A percentile compares a stretch with the other conserved stretches of the same genome.
Evolutionary conservation across 257 asterid genomes (phyloP).

Genomic region (Capsicum pubescens): DNA sequence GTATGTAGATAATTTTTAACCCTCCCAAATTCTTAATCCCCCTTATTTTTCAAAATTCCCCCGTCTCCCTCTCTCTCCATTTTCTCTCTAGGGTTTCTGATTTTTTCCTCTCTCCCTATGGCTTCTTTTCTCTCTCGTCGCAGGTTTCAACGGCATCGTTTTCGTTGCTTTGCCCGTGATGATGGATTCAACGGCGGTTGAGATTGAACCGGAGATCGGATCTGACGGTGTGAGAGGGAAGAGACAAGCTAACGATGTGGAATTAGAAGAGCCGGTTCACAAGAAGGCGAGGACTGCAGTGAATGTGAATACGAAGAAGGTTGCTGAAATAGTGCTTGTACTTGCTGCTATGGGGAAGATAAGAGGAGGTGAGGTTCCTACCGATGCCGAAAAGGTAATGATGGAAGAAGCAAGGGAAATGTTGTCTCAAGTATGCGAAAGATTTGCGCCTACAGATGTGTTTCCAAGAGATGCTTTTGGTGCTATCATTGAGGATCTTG

Average conservation of each 20-base stretch:
- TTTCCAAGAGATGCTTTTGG: constrained; percentile 90
- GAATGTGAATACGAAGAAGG: constrained; percentile 60
- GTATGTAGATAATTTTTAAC: background rate
- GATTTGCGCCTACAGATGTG: constrained; percentile 88
- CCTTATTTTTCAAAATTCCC: background rate
- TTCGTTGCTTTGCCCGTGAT: constrained; percentile 30
- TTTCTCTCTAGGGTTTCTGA: constrained; percentile 22
- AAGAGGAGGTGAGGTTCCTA: constrained; percentile 92
- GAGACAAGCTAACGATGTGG: constrained; percentile 63
- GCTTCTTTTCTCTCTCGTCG: constrained; percentile 51
- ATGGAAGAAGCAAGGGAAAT: constrained; percentile 72
- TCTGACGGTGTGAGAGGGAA: constrained; percentile 59
- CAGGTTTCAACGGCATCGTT: constrained; percentile 59
- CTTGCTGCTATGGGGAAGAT: constrained; percentile 93
- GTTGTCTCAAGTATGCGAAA: constrained; percentile 73
- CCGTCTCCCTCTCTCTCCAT: background rate
- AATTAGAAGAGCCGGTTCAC: constrained; percentile 36
- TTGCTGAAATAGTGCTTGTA: constrained; percentile 92
- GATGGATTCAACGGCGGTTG: constrained; percentile 45
- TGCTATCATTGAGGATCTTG: constrained; percentile 84
- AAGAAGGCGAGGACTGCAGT: constrained; percentile 37
- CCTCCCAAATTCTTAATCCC: background rate
- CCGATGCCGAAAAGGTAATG: constrained; percentile 73
- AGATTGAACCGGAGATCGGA: constrained; percentile 31
- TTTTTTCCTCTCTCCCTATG: constrained; percentile 40